phyloP scores from a whole-genome alignment of 805 yeast species.

The Metschnikowia noctiluminum region DNA sequence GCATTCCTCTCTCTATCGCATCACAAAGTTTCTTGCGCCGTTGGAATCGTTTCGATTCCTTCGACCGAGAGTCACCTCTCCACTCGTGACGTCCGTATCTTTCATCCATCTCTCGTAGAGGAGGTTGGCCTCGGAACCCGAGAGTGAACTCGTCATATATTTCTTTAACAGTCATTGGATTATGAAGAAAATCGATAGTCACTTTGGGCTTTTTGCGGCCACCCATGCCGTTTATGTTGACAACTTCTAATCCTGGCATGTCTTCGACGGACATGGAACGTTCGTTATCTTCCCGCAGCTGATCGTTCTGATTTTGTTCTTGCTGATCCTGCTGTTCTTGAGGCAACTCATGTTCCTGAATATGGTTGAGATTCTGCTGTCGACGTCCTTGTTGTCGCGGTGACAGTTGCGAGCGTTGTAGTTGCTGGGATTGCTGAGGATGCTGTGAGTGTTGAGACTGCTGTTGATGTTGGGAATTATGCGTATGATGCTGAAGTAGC shows the following conservation, averaged over 20 bases:
- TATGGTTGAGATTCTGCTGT: background rate
- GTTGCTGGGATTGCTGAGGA: background rate
- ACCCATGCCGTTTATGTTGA: constrained; percentile 13
- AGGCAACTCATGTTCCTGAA: constrained; percentile 3
- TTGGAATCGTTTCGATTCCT: constrained; percentile 42
- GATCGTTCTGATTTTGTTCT: constrained; percentile 1
- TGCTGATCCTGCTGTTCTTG: constrained; percentile 3
- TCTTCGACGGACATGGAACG: constrained; percentile 11
- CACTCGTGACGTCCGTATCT: constrained; percentile 43
- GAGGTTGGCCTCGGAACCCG: constrained; percentile 44
- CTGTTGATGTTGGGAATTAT: background rate
- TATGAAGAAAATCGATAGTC: constrained; percentile 38
- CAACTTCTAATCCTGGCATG: constrained; percentile 19
- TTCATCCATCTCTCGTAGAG: constrained; percentile 40
- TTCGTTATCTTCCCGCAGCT: constrained; percentile 3
- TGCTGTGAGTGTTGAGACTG: background rate
- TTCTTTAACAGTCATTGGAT: constrained; percentile 43
- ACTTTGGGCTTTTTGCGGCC: constrained; percentile 36
- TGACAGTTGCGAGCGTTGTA: background rate
- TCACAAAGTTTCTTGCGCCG: constrained; percentile 43
- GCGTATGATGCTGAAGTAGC: background rate
- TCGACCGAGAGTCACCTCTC: constrained; percentile 45
- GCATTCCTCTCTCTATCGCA: constrained; percentile 41
- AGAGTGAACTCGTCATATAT: constrained; percentile 44
- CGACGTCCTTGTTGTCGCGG: constrained; percentile 3